Conservation (phyloP, 331 rosid genomes). For the Malus hybrid region DNA sequence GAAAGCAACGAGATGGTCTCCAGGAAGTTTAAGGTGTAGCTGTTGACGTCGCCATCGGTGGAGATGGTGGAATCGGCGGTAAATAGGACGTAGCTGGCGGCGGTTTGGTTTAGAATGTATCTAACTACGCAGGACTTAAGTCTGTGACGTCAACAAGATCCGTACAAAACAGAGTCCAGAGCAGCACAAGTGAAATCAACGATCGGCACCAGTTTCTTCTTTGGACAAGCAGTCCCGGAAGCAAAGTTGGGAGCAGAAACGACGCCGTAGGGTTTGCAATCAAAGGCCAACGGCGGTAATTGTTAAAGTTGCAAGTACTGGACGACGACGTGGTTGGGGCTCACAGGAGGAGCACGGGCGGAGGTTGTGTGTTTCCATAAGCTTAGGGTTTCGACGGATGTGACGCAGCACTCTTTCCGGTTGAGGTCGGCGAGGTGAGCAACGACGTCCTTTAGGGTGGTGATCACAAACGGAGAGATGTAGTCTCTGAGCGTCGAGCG, state of each 20-base stretch:
- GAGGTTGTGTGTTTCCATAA: conserved; percentile 9
- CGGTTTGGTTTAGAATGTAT: no score
- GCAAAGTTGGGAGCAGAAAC: neutral
- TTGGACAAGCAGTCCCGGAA: neutral
- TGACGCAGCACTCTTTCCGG: conserved; percentile 81
- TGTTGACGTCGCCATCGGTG: no score
- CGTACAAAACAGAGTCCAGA: conserved; percentile 34
- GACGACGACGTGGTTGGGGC: neutral
- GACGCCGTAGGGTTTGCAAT: neutral
- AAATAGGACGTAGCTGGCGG: no score
- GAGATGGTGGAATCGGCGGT: no score
- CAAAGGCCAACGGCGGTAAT: neutral
- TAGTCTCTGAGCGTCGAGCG: no score
- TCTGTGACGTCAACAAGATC: conserved; percentile 29
- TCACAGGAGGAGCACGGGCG: neutral
- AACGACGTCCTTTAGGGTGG: no score
- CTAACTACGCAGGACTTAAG: no score
- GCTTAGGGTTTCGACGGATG: conserved; percentile 43
- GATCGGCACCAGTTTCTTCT: conserved; percentile 15
- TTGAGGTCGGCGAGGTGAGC: no score
- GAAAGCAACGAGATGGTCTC: no score
- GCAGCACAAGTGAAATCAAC: no score
- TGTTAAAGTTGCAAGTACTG: neutral
- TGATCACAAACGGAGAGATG: no score
- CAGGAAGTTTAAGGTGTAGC: no score